Evolutionary conservation across 169 alveolate genomes (phyloP), one percentile per base, ranked within the genome.

Genomic region (Besnoitia besnoiti): DNA sequence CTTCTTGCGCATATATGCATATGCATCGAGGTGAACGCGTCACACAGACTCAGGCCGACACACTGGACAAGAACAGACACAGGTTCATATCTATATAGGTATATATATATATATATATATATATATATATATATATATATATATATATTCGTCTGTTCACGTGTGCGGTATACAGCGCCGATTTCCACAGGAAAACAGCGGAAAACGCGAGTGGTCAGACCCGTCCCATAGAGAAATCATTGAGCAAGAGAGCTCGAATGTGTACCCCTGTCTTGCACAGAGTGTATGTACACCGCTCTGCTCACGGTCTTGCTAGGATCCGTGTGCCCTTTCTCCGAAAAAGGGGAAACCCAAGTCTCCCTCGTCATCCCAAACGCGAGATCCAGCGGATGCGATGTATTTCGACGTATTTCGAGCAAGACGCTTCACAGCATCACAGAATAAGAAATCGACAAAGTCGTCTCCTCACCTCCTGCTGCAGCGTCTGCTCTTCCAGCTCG

Each of bases 191-290:
- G 33, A 7, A 61, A n/a, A 24, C 76, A 61, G 5, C 55, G 24
- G 24, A 8, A 49, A 5, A 49, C 12, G 67, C 67, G 67, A 1
- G 80, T 67, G 80, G 80, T 67, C 80, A 67, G 80, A 67, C 80
- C 80, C 80, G 80, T 67, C 80, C 80, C 80, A 67, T 5, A 55
- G 67, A 55, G 67, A 55, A 55, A 55, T 55, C 67, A 55, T 55
- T 55, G 67, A 55, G 67, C 67, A 55, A 8, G 67, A 55, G 67
- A 55, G 67, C 67, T 5, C 24, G 67, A 5, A 16, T 8, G 67
- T 55, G 67, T 55, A 55, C 67, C 33, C 67, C 67, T 55, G 67
- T 55, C 67, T 55, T 55, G 5, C 7, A 55, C 67, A 55, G 67
- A n/a, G 67, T 55, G 67, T 55, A 55, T 55, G 67, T 55, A 55